phyloP scores from a whole-genome alignment of 202 grass and related monocot genomes.

The Carex sylvatica region DNA sequence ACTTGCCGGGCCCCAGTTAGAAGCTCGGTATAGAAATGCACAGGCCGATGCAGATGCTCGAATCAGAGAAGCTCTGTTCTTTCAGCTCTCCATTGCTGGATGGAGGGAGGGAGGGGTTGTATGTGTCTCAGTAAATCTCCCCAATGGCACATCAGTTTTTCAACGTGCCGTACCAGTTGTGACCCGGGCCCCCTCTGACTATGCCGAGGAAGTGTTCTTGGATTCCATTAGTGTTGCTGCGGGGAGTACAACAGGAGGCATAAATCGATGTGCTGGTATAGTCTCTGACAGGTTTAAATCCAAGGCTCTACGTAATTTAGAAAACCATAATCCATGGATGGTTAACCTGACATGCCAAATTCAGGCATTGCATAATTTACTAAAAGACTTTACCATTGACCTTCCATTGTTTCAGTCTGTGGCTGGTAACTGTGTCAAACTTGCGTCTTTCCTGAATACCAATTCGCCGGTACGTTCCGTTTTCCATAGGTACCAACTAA shows the following conservation, averaged over 20 bases:
- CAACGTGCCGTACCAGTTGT: conserved; percentile 47
- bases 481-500: conserved; percentile 63
- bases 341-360: conserved; percentile 74
- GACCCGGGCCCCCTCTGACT: conserved; percentile 39
- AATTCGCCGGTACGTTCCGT: conserved; percentile 40
- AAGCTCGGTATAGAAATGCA: conserved; percentile 50
- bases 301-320: conserved; percentile 60
- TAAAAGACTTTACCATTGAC: conserved; percentile 48
- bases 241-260: conserved; percentile 27
- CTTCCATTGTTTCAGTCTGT: conserved; percentile 51
- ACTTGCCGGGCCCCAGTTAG: conserved; percentile 46
- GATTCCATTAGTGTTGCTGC: conserved; percentile 45
- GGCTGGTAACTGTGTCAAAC: conserved; percentile 47
- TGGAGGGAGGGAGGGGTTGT: conserved; percentile 51
- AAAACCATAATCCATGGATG: conserved; percentile 64
- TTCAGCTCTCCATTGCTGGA: conserved; percentile 70
- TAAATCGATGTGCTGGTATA: conserved; percentile 68
- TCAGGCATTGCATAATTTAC: conserved; percentile 45
- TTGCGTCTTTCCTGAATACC: conserved; percentile 65
- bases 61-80: conserved; percentile 73
- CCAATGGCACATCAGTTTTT: conserved; percentile 73
- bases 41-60: conserved; percentile 50
- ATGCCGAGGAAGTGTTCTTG: conserved; percentile 53
- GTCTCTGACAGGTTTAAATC: conserved; percentile 67
- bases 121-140: conserved; percentile 64